Base-by-base conservation (phyloP, 2,329 filamentous ascomycete genomes). In the Madurella mycetomatis region DNA sequence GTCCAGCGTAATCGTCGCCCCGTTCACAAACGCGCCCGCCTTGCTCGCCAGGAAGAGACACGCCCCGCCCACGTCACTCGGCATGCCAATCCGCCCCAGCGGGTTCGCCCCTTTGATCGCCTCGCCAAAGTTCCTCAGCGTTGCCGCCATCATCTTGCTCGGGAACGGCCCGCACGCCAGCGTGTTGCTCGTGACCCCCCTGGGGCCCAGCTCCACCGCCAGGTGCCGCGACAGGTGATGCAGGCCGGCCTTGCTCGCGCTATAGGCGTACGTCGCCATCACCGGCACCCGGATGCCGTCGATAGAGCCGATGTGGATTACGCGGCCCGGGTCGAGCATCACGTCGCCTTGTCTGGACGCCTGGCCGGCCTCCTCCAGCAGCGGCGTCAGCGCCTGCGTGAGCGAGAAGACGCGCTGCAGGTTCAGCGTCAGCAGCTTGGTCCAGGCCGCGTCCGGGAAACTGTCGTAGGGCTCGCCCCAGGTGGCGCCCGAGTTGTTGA, bases 91-190 rank as follows among this genome's bases (percentile, higher is more conserved):
- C 32, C 87, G 73, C 0, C 81, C 79, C 60, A 90, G 65, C 9
- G 87, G 87, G 56, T 87, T 83, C 3, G 77, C 77, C 0, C 69
- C 72, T 54, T 76, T 75, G 60, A 87, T 84, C 7, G 68, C 67
- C 4, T 81, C 79, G 46, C 78, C 74, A 54, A 78, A 78, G 34
- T 74, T 70, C 56, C 82, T 76, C 56, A 87, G 70, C 54, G 81
- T 82, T 17, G 76, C 77, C 53, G 76, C 77, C 82, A 85, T 85
- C 84, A 87, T 87, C 73, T 84, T 85, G 57, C 77, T 84, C 60
- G 84, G 76, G 57, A 87, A 87, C 2, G 86, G 86, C 2, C 87
- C 87, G 64, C 86, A 89, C 5, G 87, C 87, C 53, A 90, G 70
- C 3, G 83, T 82, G 66, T 90, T 90, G 58, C 73, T 78, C 37